Evolutionary conservation across 495 filamentous ascomycete genomes (phyloP), one percentile per base, ranked within the genome.

Genomic region (Chaetomidium leptoderma): DNA sequence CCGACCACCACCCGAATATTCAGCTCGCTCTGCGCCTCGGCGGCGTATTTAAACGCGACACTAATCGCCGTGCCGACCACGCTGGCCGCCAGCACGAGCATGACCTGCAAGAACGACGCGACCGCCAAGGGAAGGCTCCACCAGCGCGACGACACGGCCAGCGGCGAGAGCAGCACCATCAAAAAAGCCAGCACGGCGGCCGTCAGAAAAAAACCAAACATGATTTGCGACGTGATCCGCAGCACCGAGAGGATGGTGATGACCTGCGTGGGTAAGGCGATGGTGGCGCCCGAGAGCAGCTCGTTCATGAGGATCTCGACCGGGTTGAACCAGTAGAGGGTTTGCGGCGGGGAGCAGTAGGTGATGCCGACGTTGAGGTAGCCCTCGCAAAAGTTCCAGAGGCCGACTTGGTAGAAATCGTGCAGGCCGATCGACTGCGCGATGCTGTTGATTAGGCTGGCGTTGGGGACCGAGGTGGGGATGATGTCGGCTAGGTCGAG

Each of bases 311-410:
- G 71, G 56, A 96, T 89, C 46, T 85, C 72, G 33, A 96, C 86
- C 0, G 91, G 92, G 72, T 96, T 87, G 74, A 97, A 97, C 82
- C 88, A 92, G 68, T 93, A 97, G 23, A 92, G 72, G 17, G 75
- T 73, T 61, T 81, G 45, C 8, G 90, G 84, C 17, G 77, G 73
- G 32, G 84, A 87, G 72, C 92, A 97, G 58, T 68, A 68, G 9
- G 89, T 92, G 49, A 93, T 85, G 6, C 89, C 88, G 72, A 81
- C 72, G 43, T 77, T 76, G 42, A 84, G 71, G 71, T 90, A 92
- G 17, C 92, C 92, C 72, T 92, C 88, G 64, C 92, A 97, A 68
- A 86, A 95, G 35, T 82, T 84, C 91, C 91, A 97, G 13, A 96
- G 70, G 6, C 92, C 92, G 35, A 95, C 90, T 64, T 89, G 86